phyloP scores from a whole-genome alignment of 2,329 filamentous ascomycete species.

The Scedosporium minutisporum region DNA sequence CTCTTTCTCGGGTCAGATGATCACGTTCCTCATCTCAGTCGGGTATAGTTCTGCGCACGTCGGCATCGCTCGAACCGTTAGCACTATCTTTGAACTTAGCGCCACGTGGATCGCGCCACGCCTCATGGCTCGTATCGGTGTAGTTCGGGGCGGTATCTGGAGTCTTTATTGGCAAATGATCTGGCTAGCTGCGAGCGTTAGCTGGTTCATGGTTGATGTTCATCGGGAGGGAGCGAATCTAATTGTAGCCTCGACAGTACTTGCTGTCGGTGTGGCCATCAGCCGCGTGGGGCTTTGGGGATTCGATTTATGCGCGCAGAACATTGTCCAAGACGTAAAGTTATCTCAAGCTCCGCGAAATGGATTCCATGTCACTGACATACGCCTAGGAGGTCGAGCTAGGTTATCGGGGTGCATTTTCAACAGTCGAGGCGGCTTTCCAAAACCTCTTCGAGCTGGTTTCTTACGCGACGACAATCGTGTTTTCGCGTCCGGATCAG shows the following conservation, averaged over 20 bases:
- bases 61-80: conserved; percentile 40
- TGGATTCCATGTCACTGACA: not conserved
- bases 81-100: conserved; percentile 45
- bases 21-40: conserved; percentile 49
- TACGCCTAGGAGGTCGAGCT: conserved; percentile 39
- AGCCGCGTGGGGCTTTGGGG: conserved; percentile 53
- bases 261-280: conserved; percentile 15
- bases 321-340: conserved; percentile 50
- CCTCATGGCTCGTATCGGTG: conserved; percentile 44
- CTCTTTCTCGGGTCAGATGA: conserved; percentile 51
- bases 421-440: conserved; percentile 54
- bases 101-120: conserved; percentile 52
- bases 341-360: not conserved
- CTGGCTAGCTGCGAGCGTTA: conserved; percentile 36
- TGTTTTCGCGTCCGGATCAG: conserved; percentile 51
- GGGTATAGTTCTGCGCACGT: conserved; percentile 43
- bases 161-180: conserved; percentile 57
- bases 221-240: not conserved
- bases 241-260: conserved; percentile 11
- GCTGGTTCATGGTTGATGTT: conserved; percentile 26
- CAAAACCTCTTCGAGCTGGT: conserved; percentile 64
- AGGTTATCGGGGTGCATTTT: conserved; percentile 56
- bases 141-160: conserved; percentile 61
- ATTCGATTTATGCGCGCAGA: conserved; percentile 51
- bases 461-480: conserved; percentile 55